Evolutionary conservation across 345 rosid genomes (phyloP).

Genomic region (Arabidopsis suecica): DNA sequence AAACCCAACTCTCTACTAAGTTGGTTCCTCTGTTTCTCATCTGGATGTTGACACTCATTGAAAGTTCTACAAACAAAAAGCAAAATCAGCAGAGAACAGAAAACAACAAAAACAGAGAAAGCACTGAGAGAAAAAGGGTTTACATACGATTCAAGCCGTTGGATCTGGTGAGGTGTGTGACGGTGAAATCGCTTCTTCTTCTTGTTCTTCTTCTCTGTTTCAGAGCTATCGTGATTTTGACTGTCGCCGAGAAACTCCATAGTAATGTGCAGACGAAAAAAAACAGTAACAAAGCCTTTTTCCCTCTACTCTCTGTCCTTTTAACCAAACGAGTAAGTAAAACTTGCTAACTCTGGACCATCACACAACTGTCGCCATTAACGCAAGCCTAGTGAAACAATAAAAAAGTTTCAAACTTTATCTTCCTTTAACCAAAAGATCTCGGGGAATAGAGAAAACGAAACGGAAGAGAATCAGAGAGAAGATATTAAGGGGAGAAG

Average conservation of each 20-base stretch:
- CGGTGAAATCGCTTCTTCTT: slow-evolving; percentile 95
- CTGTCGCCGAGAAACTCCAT: slow-evolving; percentile 55
- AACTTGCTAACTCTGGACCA: slow-evolving; percentile 38
- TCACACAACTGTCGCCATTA: slow-evolving; percentile 41
- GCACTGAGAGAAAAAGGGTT: background rate
- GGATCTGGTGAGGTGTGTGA: slow-evolving; percentile 92
- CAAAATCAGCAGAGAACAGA: background rate
- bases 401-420: slow-evolving; percentile 11
- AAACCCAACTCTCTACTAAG: slow-evolving; percentile 85
- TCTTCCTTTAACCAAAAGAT: background rate
- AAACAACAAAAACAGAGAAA: background rate
- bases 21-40: slow-evolving; percentile 89
- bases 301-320: background rate
- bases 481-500: slow-evolving; percentile 6
- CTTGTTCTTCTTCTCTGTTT: slow-evolving; percentile 54
- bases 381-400: slow-evolving; percentile 6
- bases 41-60: slow-evolving; percentile 97
- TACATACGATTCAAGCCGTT: slow-evolving; percentile 80
- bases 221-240: slow-evolving; percentile 49
- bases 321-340: slow-evolving; percentile 28
- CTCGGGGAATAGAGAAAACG: slow-evolving; percentile 5
- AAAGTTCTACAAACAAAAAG: slow-evolving; percentile 60
- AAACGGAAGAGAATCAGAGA: slow-evolving; percentile 40
- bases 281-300: slow-evolving; percentile 13
- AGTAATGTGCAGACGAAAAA: slow-evolving; percentile 5